phyloP scores from a whole-genome alignment of 2,329 filamentous ascomycete genomes.

The Colletotrichum karsti region DNA sequence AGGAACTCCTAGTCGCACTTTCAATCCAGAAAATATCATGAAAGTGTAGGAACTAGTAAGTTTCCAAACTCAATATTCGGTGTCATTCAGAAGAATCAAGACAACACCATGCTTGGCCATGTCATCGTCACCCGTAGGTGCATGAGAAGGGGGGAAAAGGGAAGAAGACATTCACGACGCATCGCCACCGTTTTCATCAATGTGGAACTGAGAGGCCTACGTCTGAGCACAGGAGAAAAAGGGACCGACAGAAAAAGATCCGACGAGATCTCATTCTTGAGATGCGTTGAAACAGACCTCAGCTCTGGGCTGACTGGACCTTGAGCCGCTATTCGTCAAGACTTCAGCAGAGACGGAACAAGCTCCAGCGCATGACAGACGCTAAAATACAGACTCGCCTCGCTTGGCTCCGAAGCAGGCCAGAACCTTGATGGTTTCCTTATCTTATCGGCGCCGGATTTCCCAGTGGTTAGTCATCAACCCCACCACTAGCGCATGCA shows the following conservation, averaged over 20 bases:
- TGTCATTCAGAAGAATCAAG: neutral
- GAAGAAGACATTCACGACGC: neutral
- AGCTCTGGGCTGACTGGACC: conserved; percentile 5
- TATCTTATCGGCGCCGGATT: neutral
- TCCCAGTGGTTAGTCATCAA: conserved; percentile 12
- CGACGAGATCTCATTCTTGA: conserved; percentile 5
- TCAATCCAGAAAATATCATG: neutral
- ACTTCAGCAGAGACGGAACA: conserved; percentile 19
- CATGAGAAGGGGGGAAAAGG: neutral
- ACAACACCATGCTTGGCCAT: neutral
- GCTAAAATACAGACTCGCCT: conserved; percentile 3
- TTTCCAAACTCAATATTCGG: too few species aligned
- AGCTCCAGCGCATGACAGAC: conserved; percentile 11
- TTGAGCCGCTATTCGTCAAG: conserved; percentile 1
- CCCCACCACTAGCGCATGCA: neutral
- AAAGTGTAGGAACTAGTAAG: neutral
- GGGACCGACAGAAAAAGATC: conserved; percentile 2
- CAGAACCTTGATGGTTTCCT: neutral
- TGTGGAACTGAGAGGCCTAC: neutral
- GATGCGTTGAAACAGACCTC: conserved; percentile 22
- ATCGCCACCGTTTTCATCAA: neutral
- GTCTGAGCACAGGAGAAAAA: neutral
- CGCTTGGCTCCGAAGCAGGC: conserved; percentile 1
- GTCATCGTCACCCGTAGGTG: neutral
- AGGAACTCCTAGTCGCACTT: neutral